These are phyloP conservation scores for Volutella citrinella DNA, from an alignment of 2,329 filamentous ascomycete genomes.

Conservation along the genomic window DNA sequence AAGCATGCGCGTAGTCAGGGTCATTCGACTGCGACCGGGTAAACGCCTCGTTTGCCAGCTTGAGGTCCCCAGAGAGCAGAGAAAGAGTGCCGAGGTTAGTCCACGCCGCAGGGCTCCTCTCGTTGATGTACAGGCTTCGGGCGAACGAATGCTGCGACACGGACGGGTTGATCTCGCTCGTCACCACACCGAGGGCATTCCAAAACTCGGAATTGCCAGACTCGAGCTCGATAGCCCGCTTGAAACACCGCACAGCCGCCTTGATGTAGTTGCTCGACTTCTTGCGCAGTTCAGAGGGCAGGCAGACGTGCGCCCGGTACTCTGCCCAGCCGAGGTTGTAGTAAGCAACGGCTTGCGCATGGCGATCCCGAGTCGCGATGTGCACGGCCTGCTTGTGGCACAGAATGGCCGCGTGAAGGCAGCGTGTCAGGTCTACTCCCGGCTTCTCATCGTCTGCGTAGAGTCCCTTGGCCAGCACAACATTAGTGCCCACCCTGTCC, in stretches of 20 bases:
- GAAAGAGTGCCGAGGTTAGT: slow-evolving; percentile 88
- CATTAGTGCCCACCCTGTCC: slow-evolving; percentile 57
- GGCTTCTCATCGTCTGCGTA: slow-evolving; percentile 46
- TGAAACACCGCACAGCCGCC: slow-evolving; percentile 85
- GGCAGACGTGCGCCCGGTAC: slow-evolving; percentile 71
- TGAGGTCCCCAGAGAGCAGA: slow-evolving; percentile 75
- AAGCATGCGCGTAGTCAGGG: slow-evolving; percentile 88
- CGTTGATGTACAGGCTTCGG: slow-evolving; percentile 87
- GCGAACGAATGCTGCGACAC: slow-evolving; percentile 94
- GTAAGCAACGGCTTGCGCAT: slow-evolving; percentile 93
- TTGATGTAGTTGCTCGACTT: slow-evolving; percentile 69
- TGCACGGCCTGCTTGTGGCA: slow-evolving; percentile 85
- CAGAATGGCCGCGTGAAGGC: slow-evolving; percentile 71
- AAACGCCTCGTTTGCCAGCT: slow-evolving; percentile 88
- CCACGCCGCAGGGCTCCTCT: slow-evolving; percentile 82
- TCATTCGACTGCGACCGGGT: slow-evolving; percentile 90
- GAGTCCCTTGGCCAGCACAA: slow-evolving; percentile 42
- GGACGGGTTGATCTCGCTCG: slow-evolving; percentile 77
- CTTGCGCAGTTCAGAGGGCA: slow-evolving; percentile 51
- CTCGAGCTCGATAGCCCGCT: slow-evolving; percentile 91
- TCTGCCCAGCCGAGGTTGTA: slow-evolving; percentile 98
- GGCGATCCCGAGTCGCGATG: slow-evolving; percentile 67
- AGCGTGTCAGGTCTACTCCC: slow-evolving; percentile 52
- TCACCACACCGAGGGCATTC: slow-evolving; percentile 92
- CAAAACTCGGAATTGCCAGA: slow-evolving; percentile 94